Percentiles rank a stretch among this genome's conserved stretches.
phyloP scores from a whole-genome alignment of 2,329 filamentous ascomycete species.

The Penicillium sp. region DNA sequence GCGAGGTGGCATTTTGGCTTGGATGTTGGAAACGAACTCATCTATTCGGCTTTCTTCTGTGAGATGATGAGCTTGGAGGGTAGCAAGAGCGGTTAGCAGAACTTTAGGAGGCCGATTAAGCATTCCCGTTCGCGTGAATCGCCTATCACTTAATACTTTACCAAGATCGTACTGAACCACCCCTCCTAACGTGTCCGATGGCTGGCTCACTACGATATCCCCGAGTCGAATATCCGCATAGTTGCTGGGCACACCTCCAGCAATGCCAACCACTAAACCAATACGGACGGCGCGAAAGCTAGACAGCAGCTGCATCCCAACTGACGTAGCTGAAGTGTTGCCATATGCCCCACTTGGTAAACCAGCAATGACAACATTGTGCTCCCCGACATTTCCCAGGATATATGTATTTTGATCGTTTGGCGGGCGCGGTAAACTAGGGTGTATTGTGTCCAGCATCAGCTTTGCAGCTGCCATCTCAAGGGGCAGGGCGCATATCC shows the following conservation, averaged over 20 bases:
- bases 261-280: conserved; percentile 28
- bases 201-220: conserved; percentile 24
- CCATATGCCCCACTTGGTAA: conserved; percentile 21
- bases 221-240: conserved; percentile 24
- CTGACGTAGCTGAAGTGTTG: conserved; percentile 17
- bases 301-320: conserved; percentile 21
- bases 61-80: conserved; percentile 10
- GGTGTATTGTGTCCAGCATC: conserved; percentile 26
- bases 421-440: conserved; percentile 3
- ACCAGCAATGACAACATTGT: conserved; percentile 29
- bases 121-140: conserved; percentile 11
- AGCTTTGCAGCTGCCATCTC: conserved; percentile 30
- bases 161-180: conserved; percentile 24
- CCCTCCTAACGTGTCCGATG: conserved; percentile 6
- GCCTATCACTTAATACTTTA: conserved; percentile 7
- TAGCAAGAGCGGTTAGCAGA: conserved; percentile 9
- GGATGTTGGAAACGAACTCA: conserved; percentile 7
- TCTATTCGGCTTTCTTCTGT: conserved; percentile 6
- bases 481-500: conserved; percentile 25
- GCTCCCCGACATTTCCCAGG: conserved; percentile 24
- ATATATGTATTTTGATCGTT: conserved; percentile 26
- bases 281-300: conserved; percentile 27
- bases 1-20: not conserved
- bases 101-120: conserved; percentile 10
- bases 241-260: conserved; percentile 21